A percentile compares a stretch with the other conserved stretches of the same genome.
Evolutionary conservation across 176 grass and related monocot species (phyloP).

Genomic region (Carex kokanica): DNA sequence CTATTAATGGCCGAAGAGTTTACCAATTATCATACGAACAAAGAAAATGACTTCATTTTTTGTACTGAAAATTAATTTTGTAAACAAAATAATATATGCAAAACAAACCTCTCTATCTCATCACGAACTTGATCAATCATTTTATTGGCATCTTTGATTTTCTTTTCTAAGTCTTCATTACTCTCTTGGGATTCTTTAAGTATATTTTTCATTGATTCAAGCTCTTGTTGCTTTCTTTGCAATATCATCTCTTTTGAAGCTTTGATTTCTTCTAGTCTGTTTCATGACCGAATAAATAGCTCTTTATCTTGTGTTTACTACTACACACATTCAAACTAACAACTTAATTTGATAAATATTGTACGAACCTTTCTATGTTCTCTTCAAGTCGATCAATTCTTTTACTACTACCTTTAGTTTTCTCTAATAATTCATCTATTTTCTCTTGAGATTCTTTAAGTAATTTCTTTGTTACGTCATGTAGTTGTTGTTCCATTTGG

Average conservation of each 20-base stretch:
- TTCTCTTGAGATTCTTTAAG: constrained; percentile 29
- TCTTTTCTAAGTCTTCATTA: constrained; percentile 57
- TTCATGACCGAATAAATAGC: constrained; percentile 7
- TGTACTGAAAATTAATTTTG: not conserved
- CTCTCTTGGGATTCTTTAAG: constrained; percentile 47
- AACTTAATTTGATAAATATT: not conserved
- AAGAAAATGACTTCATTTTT: not conserved
- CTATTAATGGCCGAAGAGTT: constrained; percentile 31
- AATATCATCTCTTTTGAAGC: constrained; percentile 42
- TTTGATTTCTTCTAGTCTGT: constrained; percentile 45
- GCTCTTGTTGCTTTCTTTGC: constrained; percentile 42
- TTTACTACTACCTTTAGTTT: constrained; percentile 27
- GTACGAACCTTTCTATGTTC: constrained; percentile 16
- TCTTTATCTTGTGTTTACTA: not conserved
- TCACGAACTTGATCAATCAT: constrained; percentile 45
- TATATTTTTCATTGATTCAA: constrained; percentile 32
- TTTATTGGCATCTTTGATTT: constrained; percentile 50
- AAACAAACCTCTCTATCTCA: constrained; percentile 52
- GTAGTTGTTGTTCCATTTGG: constrained; percentile 19
- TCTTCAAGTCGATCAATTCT: constrained; percentile 35
- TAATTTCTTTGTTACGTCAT: constrained; percentile 30
- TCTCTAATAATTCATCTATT: constrained; percentile 38
- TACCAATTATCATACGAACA: constrained; percentile 28
- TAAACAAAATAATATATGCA: constrained; percentile 21
- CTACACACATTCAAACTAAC: not conserved